A percentile compares a stretch with the other conserved stretches of the same genome.
phyloP scores from a whole-genome alignment of 106 monocot species.

The Chionographis japonica region DNA sequence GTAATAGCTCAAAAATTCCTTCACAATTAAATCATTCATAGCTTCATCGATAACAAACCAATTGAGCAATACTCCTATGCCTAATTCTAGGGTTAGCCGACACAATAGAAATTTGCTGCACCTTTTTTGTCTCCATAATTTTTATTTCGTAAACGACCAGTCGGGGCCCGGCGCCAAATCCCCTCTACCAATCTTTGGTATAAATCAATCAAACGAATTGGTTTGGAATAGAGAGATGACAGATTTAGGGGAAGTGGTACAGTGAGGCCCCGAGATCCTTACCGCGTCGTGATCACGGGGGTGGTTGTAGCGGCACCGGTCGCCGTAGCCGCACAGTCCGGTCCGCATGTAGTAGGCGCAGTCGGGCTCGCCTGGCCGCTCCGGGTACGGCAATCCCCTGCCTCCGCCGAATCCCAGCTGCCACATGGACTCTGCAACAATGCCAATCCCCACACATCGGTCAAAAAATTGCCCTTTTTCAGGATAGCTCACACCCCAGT shows the following conservation, averaged over 20 bases:
- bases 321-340: slow-evolving; percentile 77
- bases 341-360: slow-evolving; percentile 81
- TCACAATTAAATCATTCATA: too few species aligned
- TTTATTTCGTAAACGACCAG: too few species aligned
- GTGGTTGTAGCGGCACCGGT: slow-evolving; percentile 87
- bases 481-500: slow-evolving; percentile 5
- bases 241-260: neutral
- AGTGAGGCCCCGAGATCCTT: slow-evolving; percentile 1
- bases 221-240: too few species aligned
- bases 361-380: slow-evolving; percentile 77
- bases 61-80: too few species aligned
- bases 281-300: slow-evolving; percentile 53
- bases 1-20: too few species aligned
- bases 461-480: neutral
- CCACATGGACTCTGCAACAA: slow-evolving; percentile 59
- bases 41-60: too few species aligned
- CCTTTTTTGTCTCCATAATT: too few species aligned
- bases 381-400: slow-evolving; percentile 39
- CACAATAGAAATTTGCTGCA: too few species aligned
- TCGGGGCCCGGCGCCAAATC: too few species aligned
- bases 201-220: too few species aligned
- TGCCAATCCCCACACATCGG: neutral
- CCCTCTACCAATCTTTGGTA: too few species aligned
- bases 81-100: too few species aligned
- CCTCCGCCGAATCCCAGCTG: slow-evolving; percentile 31